phyloP scores from a whole-genome alignment of 2,329 filamentous ascomycete species.

The Colletotrichum agaves region DNA sequence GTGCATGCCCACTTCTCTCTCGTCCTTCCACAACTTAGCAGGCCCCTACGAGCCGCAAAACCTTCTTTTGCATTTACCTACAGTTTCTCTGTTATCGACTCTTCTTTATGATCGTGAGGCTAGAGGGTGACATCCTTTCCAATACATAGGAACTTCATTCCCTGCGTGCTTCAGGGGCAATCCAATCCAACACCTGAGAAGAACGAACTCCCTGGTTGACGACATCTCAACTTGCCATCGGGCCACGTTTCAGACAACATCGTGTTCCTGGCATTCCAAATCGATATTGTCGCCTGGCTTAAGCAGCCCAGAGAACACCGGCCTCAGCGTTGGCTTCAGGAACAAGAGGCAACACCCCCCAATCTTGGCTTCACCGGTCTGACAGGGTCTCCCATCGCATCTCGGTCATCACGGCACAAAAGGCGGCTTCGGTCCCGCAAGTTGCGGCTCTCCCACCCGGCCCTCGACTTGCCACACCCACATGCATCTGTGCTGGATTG shows the following conservation, averaged over 20 bases:
- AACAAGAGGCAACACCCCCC: conserved; percentile 21
- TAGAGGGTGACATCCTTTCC: conserved; percentile 16
- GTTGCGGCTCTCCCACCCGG: conserved; percentile 19
- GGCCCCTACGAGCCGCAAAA: conserved; percentile 11
- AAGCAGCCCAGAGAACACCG: conserved; percentile 21
- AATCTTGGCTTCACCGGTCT: conserved; percentile 12
- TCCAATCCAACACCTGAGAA: conserved; percentile 7
- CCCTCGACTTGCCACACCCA: conserved; percentile 29
- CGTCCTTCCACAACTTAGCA: not conserved
- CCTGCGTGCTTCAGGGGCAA: conserved; percentile 1
- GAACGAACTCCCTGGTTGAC: conserved; percentile 13
- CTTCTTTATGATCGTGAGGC: not conserved
- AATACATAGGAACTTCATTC: not conserved
- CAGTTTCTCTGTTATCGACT: not conserved
- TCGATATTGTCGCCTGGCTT: not conserved
- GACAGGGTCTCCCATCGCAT: conserved; percentile 32
- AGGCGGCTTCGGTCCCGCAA: conserved; percentile 19
- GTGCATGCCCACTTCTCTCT: not conserved
- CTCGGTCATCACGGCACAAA: conserved; percentile 10
- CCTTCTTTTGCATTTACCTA: not conserved
- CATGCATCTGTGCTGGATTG: conserved; percentile 36
- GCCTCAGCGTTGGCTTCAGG: not conserved
- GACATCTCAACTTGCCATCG: conserved; percentile 34
- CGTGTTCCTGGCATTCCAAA: conserved; percentile 25
- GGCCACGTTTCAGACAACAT: conserved; percentile 30